phyloP scores from a whole-genome alignment of 129 eudicot species.

The Lonicera japonica region DNA sequence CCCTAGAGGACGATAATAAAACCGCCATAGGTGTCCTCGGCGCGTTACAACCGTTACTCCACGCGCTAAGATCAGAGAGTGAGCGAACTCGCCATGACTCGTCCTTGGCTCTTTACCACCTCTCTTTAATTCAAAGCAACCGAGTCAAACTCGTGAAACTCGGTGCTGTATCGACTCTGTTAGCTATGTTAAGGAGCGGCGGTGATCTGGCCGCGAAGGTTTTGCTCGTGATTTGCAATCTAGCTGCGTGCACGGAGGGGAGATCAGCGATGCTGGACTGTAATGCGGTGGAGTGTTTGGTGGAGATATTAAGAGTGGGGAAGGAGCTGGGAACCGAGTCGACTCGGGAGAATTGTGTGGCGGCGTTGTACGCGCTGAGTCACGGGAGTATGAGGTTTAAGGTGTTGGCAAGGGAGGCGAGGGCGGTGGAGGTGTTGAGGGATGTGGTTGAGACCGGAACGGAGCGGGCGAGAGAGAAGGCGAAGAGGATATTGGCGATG shows the following conservation, averaged over 20 bases:
- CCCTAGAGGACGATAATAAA: constrained; percentile 73
- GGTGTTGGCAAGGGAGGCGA: constrained; percentile 68
- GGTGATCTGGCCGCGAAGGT: constrained; percentile 51
- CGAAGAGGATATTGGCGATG: constrained; percentile 53
- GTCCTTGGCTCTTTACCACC: constrained; percentile 70
- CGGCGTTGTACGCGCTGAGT: constrained; percentile 77
- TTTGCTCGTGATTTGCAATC: constrained; percentile 63
- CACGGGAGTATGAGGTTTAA: constrained; percentile 86
- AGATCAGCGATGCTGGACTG: constrained; percentile 72
- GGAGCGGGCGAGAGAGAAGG: constrained; percentile 77
- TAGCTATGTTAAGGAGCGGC: constrained; percentile 41
- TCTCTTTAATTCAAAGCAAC: constrained; percentile 61
- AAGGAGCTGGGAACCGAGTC: constrained; percentile 48
- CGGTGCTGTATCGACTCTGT: constrained; percentile 49
- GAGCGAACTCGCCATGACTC: constrained; percentile 80
- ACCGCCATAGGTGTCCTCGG: constrained; percentile 89
- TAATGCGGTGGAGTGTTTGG: constrained; percentile 63
- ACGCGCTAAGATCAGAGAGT: constrained; percentile 59
- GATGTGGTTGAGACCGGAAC: constrained; percentile 71
- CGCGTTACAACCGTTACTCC: constrained; percentile 75
- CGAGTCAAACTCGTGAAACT: constrained; percentile 64
- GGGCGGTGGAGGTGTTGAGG: constrained; percentile 65
- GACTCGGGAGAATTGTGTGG: constrained; percentile 76
- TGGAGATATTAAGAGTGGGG: constrained; percentile 44
- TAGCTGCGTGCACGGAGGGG: constrained; percentile 74